These are phyloP conservation scores for Adansonia digitata DNA, from an alignment of 345 rosid genomes.

Conservation along the genomic window DNA sequence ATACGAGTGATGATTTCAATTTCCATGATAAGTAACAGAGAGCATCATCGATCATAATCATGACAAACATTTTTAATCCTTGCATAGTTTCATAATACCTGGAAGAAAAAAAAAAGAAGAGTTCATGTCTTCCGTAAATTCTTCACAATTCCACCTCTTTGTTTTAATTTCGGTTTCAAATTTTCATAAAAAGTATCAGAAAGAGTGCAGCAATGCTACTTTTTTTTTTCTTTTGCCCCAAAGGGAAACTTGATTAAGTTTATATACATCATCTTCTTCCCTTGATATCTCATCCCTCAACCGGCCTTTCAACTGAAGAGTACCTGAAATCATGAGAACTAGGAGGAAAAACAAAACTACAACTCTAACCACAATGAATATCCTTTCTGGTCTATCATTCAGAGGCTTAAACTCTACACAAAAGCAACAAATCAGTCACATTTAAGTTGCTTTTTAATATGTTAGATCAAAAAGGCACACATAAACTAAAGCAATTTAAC, in stretches of 20 bases:
- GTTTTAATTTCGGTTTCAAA: not conserved
- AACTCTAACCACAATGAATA: constrained; percentile 8
- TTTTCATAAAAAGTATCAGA: not conserved
- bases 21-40: not conserved
- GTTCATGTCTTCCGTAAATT: not conserved
- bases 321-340: not conserved
- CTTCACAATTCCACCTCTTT: not conserved
- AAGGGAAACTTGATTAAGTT: not conserved
- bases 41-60: not conserved
- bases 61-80: not conserved
- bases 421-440: not conserved
- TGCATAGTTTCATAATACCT: not conserved
- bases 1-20: not conserved
- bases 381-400: not conserved
- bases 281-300: not conserved
- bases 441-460: not conserved
- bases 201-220: not conserved
- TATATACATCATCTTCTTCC: constrained; percentile 13
- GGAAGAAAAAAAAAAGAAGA: not conserved
- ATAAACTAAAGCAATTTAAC: not conserved
- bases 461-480: too few relatives aligned
- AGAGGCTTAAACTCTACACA: constrained; percentile 12
- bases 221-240: not conserved
- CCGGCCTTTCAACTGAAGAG: constrained; percentile 19
- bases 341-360: constrained; percentile 6